phyloP scores from a whole-genome alignment of 108 stramenopile genomes.

The Halocafeteria seosinensis region DNA sequence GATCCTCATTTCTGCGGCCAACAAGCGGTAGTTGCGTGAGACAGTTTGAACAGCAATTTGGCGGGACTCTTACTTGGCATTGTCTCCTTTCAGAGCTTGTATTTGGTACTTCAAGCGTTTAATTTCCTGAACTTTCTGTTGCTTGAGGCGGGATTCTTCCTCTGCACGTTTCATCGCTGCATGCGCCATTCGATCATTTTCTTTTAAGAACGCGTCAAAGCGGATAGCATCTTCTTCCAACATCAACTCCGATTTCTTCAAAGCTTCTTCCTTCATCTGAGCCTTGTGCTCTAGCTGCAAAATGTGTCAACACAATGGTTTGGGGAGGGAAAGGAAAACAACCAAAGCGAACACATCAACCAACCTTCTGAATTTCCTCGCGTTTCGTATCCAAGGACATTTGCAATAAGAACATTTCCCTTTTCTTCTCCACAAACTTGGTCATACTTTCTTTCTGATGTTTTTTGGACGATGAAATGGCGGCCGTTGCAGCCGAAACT shows the following conservation, averaged over 20 bases:
- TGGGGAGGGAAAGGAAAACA: no score
- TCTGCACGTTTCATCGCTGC: conserved; percentile 49
- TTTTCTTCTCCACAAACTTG: conserved; percentile 49
- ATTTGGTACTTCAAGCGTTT: conserved; percentile 49
- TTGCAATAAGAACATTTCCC: conserved; percentile 54
- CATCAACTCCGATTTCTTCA: conserved; percentile 41
- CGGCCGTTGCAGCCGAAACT: background rate
- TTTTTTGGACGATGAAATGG: conserved; percentile 15
- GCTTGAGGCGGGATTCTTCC: conserved; percentile 41
- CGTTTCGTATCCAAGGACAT: conserved; percentile 54
- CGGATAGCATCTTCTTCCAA: conserved; percentile 52
- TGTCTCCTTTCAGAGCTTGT: conserved; percentile 35
- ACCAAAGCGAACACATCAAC: no score
- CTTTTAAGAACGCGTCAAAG: conserved; percentile 57
- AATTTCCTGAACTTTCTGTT: conserved; percentile 44
- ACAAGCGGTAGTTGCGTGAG: no score
- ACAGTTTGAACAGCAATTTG: no score
- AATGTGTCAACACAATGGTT: no score
- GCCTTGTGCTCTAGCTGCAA: conserved; percentile 52
- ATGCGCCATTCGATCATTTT: conserved; percentile 54
- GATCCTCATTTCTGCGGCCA: conserved; percentile 42
- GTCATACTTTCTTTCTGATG: conserved; percentile 47
- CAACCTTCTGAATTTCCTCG: conserved; percentile 57
- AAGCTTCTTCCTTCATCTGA: conserved; percentile 47
- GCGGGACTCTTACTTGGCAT: no score